Percentiles rank a stretch among this genome's conserved stretches.
These are phyloP conservation scores for Ophiocordyceps camponoti-rufipedis DNA, from an alignment of 2,329 filamentous ascomycete genomes.

Conservation along the genomic window DNA sequence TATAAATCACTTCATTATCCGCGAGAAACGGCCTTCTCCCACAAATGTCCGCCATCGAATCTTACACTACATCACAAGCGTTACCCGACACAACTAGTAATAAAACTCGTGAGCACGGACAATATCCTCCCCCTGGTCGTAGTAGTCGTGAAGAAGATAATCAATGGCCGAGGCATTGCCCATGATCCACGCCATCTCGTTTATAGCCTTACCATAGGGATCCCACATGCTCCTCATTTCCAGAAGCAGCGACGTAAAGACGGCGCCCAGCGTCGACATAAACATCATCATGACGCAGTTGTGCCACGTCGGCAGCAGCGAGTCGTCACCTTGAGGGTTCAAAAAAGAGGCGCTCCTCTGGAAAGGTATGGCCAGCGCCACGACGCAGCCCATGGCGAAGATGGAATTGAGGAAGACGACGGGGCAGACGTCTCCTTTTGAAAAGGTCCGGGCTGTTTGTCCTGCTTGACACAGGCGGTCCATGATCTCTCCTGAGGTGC, in stretches of 20 bases:
- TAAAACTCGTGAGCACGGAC: slow-evolving; percentile 3
- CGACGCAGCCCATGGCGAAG: slow-evolving; percentile 1
- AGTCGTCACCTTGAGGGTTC: background rate
- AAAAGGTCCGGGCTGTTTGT: slow-evolving; percentile 3
- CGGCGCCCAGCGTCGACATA: slow-evolving; percentile 3
- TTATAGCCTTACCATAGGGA: slow-evolving; percentile 6
- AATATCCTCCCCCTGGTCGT: slow-evolving; percentile 5
- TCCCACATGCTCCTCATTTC: slow-evolving; percentile 11
- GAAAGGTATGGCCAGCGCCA: slow-evolving; percentile 4
- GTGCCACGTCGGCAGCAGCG: slow-evolving; percentile 1
- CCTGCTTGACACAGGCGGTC: slow-evolving; percentile 4
- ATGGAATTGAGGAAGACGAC: slow-evolving; percentile 5
- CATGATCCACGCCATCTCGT: slow-evolving; percentile 9
- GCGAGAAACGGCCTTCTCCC: too few species aligned
- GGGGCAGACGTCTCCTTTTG: slow-evolving; percentile 5
- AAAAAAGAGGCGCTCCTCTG: background rate
- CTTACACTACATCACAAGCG: too few species aligned
- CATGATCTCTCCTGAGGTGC: background rate
- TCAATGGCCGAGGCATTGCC: slow-evolving; percentile 12
- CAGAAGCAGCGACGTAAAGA: slow-evolving; percentile 5
- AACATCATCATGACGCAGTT: slow-evolving; percentile 4
- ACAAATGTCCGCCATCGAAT: too few species aligned
- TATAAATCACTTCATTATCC: too few species aligned
- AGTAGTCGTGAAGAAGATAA: slow-evolving; percentile 10
- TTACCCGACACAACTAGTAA: background rate